A percentile compares a stretch with the other conserved stretches of the same genome.
phyloP scores from a whole-genome alignment of 805 yeast species.

The Candida berthetii region DNA sequence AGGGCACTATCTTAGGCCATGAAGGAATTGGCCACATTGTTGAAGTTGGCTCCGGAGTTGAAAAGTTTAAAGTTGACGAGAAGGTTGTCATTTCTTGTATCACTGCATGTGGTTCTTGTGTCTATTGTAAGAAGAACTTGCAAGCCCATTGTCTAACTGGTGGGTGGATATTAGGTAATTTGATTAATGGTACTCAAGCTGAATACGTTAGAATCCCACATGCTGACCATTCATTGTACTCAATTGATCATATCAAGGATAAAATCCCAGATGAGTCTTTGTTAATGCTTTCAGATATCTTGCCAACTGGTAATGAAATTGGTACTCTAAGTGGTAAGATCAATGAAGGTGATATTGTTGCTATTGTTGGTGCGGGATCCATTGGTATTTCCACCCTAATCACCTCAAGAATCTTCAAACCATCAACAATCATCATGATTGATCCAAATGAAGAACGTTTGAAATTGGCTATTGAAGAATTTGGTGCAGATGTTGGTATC shows the following conservation, averaged over 20 bases:
- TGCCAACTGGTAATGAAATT: slow-evolving; percentile 64
- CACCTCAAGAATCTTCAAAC: slow-evolving; percentile 47
- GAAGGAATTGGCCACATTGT: slow-evolving; percentile 54
- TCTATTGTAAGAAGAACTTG: slow-evolving; percentile 45
- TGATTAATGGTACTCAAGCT: slow-evolving; percentile 65
- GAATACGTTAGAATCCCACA: slow-evolving; percentile 51
- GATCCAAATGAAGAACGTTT: slow-evolving; percentile 56
- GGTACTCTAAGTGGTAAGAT: slow-evolving; percentile 54
- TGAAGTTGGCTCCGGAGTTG: slow-evolving; percentile 42
- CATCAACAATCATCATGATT: slow-evolving; percentile 48
- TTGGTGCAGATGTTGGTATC: slow-evolving; percentile 54
- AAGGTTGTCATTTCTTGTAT: slow-evolving; percentile 60
- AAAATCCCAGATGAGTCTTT: slow-evolving; percentile 40
- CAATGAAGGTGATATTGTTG: slow-evolving; percentile 49
- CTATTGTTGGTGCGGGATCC: slow-evolving; percentile 64
- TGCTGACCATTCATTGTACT: slow-evolving; percentile 33
- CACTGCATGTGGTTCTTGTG: slow-evolving; percentile 55
- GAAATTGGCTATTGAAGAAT: slow-evolving; percentile 44
- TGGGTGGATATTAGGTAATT: slow-evolving; percentile 48
- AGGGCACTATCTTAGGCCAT: slow-evolving; percentile 50
- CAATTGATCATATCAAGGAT: slow-evolving; percentile 25
- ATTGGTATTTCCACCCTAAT: slow-evolving; percentile 60
- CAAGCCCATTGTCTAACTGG: slow-evolving; percentile 58
- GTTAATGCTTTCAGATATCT: slow-evolving; percentile 55
- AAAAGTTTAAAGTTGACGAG: slow-evolving; percentile 47